Evolutionary conservation across 352 stramenopile genomes (phyloP).

Genomic region (Thalassiosira hispida): DNA sequence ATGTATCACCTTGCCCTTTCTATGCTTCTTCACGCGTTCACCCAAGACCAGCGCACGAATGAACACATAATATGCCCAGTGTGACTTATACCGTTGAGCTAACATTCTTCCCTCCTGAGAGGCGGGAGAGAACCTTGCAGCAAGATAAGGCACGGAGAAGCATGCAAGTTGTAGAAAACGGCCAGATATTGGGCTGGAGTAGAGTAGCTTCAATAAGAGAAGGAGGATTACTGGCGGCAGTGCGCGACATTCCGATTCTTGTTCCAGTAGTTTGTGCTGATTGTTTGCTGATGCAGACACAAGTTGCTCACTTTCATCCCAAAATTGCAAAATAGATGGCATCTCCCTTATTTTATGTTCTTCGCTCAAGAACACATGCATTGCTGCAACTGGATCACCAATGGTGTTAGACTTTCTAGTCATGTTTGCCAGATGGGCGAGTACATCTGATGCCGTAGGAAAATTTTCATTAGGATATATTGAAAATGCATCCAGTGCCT

Average conservation of each 20-base stretch:
- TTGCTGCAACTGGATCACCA: slow-evolving; percentile 7
- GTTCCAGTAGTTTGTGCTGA: background rate
- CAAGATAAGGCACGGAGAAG: slow-evolving; percentile 43
- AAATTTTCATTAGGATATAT: background rate
- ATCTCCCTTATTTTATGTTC: slow-evolving; percentile 6
- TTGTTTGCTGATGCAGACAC: slow-evolving; percentile 7
- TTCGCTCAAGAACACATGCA: slow-evolving; percentile 31
- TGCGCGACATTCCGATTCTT: slow-evolving; percentile 2
- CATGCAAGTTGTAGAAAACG: slow-evolving; percentile 48
- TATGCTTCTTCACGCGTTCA: slow-evolving; percentile 55
- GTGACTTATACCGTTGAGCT: slow-evolving; percentile 52
- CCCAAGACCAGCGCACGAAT: slow-evolving; percentile 56
- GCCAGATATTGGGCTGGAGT: slow-evolving; percentile 39
- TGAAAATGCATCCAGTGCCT: slow-evolving; percentile 22
- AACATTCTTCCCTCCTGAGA: slow-evolving; percentile 36
- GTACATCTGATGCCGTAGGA: slow-evolving; percentile 28
- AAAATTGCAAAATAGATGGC: slow-evolving; percentile 47
- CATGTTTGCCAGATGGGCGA: slow-evolving; percentile 29
- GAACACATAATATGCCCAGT: slow-evolving; percentile 67
- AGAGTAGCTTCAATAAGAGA: slow-evolving; percentile 60
- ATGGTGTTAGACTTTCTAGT: slow-evolving; percentile 13
- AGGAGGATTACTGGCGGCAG: slow-evolving; percentile 52
- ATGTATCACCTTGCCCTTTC: slow-evolving; percentile 11
- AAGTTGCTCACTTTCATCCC: slow-evolving; percentile 8
- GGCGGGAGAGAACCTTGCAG: slow-evolving; percentile 15